Evolutionary conservation across 164 flowering plant species (phyloP), one percentile per base, ranked within the genome.

Genomic region (Kalanchoe fedtschenkoi): DNA sequence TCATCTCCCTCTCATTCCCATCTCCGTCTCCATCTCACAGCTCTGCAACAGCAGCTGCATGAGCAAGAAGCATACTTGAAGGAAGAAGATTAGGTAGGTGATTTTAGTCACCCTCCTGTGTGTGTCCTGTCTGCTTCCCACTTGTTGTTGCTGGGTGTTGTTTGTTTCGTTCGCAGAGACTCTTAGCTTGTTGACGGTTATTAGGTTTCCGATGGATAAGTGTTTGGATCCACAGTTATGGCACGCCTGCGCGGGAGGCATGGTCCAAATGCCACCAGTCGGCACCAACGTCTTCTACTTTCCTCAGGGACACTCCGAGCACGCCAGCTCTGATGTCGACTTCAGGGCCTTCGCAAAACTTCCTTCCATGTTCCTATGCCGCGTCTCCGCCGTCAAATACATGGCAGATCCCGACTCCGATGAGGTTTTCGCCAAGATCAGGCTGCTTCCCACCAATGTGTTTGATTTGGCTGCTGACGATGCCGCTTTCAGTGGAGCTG

Each of bases 261-360:
- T 58, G 61, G 41, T 58, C 3, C 41, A 58, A 34, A 10, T 58
- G 26, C 61, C 61, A 16, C 61, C 61, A 19, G 17, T 58, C 14
- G 41, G 41, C 26, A 33, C 61, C 28, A 58, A 58, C 24, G 61
- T 58, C 5, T 58, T 58, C 42, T 58, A 58, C 61, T 58, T 58
- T 58, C 61, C 61, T 0, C 61, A 58, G 34, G 61, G 61, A 15
- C 61, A 58, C 61, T 39, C 61, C 28, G 61, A 58, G 28, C 61
- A 58, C 29, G 38, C 61, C 42, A 58, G 34, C 41, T 39, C 24
- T 21, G 8, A 58, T 34, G 38, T 58, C 16, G 41, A 58, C 28
- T 58, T 58, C 28, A 13, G 22, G 3, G 6, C 24, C 19, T 51
- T 51, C 24, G 29, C n/a, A 0, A 58, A 58, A 19, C 5, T 58